Evolutionary conservation across 441 rosid genomes (phyloP).

Genomic region (Pelargonium fulgidum): DNA sequence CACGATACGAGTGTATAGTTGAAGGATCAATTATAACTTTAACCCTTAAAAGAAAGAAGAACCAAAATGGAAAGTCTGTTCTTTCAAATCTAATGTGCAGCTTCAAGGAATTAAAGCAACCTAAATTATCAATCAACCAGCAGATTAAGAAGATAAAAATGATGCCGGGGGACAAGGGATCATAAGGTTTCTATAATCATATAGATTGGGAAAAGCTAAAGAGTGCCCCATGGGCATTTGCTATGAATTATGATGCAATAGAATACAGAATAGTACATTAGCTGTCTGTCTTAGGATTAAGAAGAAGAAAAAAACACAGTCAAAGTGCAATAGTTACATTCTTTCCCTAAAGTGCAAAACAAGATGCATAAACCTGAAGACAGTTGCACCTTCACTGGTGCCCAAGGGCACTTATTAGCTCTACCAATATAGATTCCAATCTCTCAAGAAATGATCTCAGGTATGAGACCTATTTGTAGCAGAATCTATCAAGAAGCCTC

Average conservation of each 20-base stretch:
- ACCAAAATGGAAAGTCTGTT: neutral
- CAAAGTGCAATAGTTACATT: no score
- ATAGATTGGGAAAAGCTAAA: neutral
- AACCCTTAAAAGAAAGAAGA: neutral
- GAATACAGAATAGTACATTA: no score
- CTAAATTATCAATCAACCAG: neutral
- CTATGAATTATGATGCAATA: no score
- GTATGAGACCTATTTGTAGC: neutral
- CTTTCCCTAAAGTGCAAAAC: neutral
- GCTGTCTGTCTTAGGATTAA: neutral
- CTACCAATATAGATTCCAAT: neutral
- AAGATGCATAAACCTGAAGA: neutral
- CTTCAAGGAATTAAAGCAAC: neutral
- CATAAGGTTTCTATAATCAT: neutral
- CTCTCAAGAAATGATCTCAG: neutral
- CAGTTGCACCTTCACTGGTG: neutral
- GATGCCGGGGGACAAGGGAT: neutral
- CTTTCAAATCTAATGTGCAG: neutral
- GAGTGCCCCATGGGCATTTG: no score
- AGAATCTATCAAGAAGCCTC: slow-evolving; percentile 2
- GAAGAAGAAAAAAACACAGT: no score
- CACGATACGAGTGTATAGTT: no score
- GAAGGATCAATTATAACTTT: no score
- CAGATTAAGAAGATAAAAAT: neutral
- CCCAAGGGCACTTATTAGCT: neutral